A percentile compares a stretch with the other conserved stretches of the same genome.
phyloP scores from a whole-genome alignment of 2,329 filamentous ascomycete species.

The Cordyceps pruinosa region DNA sequence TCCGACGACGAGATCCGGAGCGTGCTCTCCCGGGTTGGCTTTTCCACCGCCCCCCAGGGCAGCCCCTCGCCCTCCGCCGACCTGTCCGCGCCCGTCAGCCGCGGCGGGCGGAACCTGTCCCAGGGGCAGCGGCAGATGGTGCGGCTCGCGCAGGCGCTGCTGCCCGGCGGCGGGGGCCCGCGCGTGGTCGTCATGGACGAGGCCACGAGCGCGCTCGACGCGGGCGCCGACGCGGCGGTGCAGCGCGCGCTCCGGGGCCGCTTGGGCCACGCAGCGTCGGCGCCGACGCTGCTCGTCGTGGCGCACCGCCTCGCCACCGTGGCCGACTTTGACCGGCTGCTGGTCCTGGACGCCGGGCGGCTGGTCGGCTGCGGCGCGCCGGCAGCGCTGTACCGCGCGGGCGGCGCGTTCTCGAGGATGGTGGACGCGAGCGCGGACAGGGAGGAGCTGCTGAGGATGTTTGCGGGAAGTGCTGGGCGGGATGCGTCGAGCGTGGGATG shows the following conservation, averaged over 20 bases:
- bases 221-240: conserved; percentile 61
- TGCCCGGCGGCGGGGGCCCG: conserved; percentile 53
- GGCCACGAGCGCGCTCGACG: conserved; percentile 29
- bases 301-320: conserved; percentile 63
- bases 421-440: not conserved
- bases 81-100: not conserved
- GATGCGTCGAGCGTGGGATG: too few relatives aligned
- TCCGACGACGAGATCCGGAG: conserved; percentile 56
- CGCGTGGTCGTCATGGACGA: conserved; percentile 67
- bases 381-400: conserved; percentile 42
- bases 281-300: conserved; percentile 56
- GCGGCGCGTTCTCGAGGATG: conserved; percentile 17
- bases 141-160: conserved; percentile 53
- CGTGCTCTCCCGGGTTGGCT: conserved; percentile 56
- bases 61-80: not conserved
- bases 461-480: not conserved
- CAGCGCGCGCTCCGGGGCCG: conserved; percentile 49
- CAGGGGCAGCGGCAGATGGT: conserved; percentile 64
- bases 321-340: conserved; percentile 59
- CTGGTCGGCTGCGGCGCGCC: conserved; percentile 56
- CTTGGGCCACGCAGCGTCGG: too few relatives aligned
- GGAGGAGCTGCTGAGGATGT: not conserved
- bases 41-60: conserved; percentile 28
- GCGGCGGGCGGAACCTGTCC: conserved; percentile 39
- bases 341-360: conserved; percentile 55